These are phyloP conservation scores for Backusella psychrophila DNA, from an alignment of 192 early-diverging fungal species.

Conservation along the genomic window DNA sequence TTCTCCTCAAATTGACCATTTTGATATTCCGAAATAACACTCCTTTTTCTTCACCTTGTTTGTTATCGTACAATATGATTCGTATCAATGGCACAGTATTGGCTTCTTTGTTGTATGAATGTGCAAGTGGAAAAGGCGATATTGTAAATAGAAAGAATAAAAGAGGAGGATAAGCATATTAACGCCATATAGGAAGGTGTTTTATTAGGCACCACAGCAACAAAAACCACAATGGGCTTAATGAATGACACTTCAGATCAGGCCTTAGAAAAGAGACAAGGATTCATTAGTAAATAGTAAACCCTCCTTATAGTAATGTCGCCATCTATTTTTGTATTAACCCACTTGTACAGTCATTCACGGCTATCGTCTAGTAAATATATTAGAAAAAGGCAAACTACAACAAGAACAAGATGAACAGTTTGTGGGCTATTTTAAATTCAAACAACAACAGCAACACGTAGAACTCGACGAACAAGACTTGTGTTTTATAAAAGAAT, in stretches of 20 bases:
- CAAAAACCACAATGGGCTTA: not conserved
- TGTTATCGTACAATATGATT: not conserved
- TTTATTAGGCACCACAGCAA: not conserved
- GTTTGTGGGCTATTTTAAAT: not conserved
- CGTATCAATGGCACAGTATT: not conserved
- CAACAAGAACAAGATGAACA: not conserved
- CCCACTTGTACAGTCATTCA: not conserved
- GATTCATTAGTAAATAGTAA: not conserved
- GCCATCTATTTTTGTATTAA: not conserved
- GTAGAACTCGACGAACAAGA: not conserved
- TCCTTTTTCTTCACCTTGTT: not conserved
- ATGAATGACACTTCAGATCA: conserved; percentile 1
- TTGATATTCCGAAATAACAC: not conserved
- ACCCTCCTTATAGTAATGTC: not conserved
- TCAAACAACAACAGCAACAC: not conserved
- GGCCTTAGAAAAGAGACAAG: not conserved
- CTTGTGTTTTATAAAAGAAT: not conserved
- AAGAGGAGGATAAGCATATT: not conserved
- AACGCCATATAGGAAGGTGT: not conserved
- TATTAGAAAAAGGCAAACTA: not conserved
- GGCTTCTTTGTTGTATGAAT: not conserved
- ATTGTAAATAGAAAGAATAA: not conserved
- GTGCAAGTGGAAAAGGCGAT: not conserved
- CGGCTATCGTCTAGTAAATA: not conserved
- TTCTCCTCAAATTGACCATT: not conserved